Evolutionary conservation across 2,329 filamentous ascomycete species (phyloP), one percentile per base, ranked within the genome.

Genomic region (Beauveria varroae): DNA sequence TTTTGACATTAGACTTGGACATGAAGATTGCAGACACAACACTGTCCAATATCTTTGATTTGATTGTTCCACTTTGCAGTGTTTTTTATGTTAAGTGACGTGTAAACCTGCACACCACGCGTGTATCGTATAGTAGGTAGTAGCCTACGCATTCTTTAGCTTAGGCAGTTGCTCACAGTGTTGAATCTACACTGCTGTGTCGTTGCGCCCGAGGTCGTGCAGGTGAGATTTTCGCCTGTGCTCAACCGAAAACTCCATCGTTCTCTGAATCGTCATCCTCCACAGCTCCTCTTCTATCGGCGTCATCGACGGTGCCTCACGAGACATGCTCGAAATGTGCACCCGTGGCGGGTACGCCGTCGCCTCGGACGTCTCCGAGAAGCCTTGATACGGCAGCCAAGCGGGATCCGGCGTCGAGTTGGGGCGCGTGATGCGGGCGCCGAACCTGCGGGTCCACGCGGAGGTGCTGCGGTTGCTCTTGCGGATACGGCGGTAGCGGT

Each of bases 341-440:
- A 44, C 52, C 24, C 52, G 52, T 24, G 52, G 40, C 22, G 52
- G 52, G 40, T 44, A 56, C 18, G 55, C 43, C 44, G 54, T 57
- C 12, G 16, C 22, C 41, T 22, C 54, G 41, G 26, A 44, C 16
- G 7, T n/a, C 16, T 46, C 53, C 12, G 40, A 3, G 10, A 44
- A 47, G 28, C 54, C 54, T 18, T 57, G 54, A 24, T 57, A 57
- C 41, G 54, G 54, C 54, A 37, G 12, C 54, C 54, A 57, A 3
- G 24, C 28, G 16, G 18, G 10, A 16, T 57, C 54, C 41, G 54
- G 40, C 54, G 41, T 47, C 37, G 37, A 14, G 16, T 26, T 6
- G 50, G 9, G 18, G 50, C 28, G 28, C 28, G 16, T 12, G 34
- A 16, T 5, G 12, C 34, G 12, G 12, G 34, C 34, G 34, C 34